Percentiles rank a stretch among this genome's conserved stretches.
phyloP scores from a whole-genome alignment of 2,329 filamentous ascomycete genomes.

The Penicillium sp. region DNA sequence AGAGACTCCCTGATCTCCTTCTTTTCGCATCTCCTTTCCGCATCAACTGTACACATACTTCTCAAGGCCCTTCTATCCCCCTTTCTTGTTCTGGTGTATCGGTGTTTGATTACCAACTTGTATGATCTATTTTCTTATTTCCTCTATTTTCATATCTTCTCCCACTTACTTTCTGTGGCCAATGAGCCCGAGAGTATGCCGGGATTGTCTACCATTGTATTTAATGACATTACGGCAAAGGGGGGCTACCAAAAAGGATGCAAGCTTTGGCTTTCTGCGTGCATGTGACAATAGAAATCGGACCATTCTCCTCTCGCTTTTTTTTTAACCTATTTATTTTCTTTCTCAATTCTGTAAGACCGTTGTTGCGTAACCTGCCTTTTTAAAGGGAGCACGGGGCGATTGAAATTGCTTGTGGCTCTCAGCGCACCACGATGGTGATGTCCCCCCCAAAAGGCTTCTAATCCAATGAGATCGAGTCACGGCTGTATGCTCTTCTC shows the following conservation, averaged over 20 bases:
- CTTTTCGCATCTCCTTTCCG: conserved; percentile 29
- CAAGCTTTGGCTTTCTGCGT: conserved; percentile 31
- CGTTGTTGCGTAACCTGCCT: conserved; percentile 5
- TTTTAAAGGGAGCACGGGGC: background rate
- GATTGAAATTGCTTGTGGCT: background rate
- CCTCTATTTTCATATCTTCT: conserved; percentile 20
- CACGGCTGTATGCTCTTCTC: conserved; percentile 7
- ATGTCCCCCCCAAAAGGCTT: background rate
- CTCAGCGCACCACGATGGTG: conserved; percentile 2
- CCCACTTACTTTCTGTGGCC: conserved; percentile 27
- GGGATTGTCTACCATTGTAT: conserved; percentile 40
- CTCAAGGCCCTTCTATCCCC: conserved; percentile 24
- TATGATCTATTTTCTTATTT: conserved; percentile 25
- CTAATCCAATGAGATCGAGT: conserved; percentile 3
- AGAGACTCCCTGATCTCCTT: conserved; percentile 22
- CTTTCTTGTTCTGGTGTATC: conserved; percentile 36
- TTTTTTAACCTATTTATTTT: background rate
- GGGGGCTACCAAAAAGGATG: conserved; percentile 34
- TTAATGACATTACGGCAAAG: conserved; percentile 42
- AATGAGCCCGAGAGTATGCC: conserved; percentile 20
- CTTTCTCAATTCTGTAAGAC: conserved; percentile 1
- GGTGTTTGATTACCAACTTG: conserved; percentile 34
- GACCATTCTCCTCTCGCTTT: conserved; percentile 43
- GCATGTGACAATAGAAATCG: conserved; percentile 41
- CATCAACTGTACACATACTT: conserved; percentile 42